Evolutionary conservation across 768 basidiomycete species (phyloP), one percentile per base, ranked within the genome.

Genomic region (Mycena venus): DNA sequence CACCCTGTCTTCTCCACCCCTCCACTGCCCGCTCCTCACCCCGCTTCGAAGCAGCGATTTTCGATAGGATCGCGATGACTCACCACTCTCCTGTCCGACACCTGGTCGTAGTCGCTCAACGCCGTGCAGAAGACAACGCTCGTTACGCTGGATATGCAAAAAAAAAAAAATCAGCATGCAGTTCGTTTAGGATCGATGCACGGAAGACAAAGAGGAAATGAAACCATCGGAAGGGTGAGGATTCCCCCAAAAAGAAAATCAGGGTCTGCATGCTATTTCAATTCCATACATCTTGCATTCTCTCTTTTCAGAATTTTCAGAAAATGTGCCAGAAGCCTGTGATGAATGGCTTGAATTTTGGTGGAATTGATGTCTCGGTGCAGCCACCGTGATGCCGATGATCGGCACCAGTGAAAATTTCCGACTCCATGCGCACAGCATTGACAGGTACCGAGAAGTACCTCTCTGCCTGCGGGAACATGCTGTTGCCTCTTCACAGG

Each of bases 61-160:
- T 44, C 27, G 58, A 21, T 61, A 61, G n/a, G 67, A 51, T 38
- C 34, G 34, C 58, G 59, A 53, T 32, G 53, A 80, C 86, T 51
- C 68, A 88, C 88, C 83, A 87, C 87, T 82, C 82, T 87, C 85
- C 82, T 89, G 87, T 80, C 80, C 59, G 89, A 79, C 11, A 89
- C 88, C 80, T 89, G 89, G 79, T 91, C 90, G 80, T 92, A 91
- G 79, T 91, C 89, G 77, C 84, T 86, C 70, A 93, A 80, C 9
- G 91, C 90, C 36, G 91, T 90, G 78, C 90, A 92, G 82, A 93
- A 93, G 56, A 94, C 90, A 80, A 93, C 90, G 47, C 85, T 86
- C 8, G 91, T 92, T 29, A 92, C 90, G 25, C 77, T 74, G 55
- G 1, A 61, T 7, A 32, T 27, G 23, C 4, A n/a, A n/a, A n/a